A percentile compares a stretch with the other conserved stretches of the same genome.
These are phyloP conservation scores for Takakia lepidozioides DNA, from an alignment of 225 moss, liverwort and hornwort species.

Conservation along the genomic window DNA sequence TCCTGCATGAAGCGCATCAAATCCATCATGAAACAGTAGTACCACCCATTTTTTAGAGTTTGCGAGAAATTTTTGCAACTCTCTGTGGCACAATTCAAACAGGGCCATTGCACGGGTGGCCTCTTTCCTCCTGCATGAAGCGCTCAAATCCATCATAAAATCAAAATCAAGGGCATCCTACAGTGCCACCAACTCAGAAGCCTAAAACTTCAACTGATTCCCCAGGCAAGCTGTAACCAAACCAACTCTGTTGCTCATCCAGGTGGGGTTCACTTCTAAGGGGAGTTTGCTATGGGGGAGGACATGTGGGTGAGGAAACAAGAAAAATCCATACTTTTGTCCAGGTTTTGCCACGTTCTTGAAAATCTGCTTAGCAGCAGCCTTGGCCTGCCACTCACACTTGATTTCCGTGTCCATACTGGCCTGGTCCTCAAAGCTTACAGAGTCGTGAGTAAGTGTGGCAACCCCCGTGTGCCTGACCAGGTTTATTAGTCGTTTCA, in stretches of 20 bases:
- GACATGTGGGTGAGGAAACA: neutral
- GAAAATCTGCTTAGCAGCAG: slow-evolving; percentile 46
- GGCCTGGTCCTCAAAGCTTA: slow-evolving; percentile 10
- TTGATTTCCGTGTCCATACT: slow-evolving; percentile 28
- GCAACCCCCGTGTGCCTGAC: slow-evolving; percentile 20
- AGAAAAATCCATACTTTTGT: slow-evolving; percentile 17
- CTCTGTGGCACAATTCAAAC: slow-evolving; percentile 41
- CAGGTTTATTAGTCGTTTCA: slow-evolving; percentile 49
- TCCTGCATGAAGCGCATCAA: slow-evolving; percentile 40
- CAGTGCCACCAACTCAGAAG: too few species aligned
- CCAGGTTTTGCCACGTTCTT: slow-evolving; percentile 38
- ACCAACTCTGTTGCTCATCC: too few species aligned
- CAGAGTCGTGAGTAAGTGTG: slow-evolving; percentile 47
- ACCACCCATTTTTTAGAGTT: slow-evolving; percentile 12
- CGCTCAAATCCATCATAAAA: neutral
- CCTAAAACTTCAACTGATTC: too few species aligned
- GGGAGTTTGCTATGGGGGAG: too few species aligned
- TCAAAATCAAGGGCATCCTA: too few species aligned
- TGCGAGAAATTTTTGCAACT: slow-evolving; percentile 34
- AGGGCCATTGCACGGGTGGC: slow-evolving; percentile 19
- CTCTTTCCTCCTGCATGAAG: slow-evolving; percentile 44
- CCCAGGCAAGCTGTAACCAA: neutral
- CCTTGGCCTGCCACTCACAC: slow-evolving; percentile 53
- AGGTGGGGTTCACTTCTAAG: too few species aligned
- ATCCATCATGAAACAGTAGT: slow-evolving; percentile 16